phyloP scores from a whole-genome alignment of 2,329 filamentous ascomycete genomes.

The Chalara sp. region DNA sequence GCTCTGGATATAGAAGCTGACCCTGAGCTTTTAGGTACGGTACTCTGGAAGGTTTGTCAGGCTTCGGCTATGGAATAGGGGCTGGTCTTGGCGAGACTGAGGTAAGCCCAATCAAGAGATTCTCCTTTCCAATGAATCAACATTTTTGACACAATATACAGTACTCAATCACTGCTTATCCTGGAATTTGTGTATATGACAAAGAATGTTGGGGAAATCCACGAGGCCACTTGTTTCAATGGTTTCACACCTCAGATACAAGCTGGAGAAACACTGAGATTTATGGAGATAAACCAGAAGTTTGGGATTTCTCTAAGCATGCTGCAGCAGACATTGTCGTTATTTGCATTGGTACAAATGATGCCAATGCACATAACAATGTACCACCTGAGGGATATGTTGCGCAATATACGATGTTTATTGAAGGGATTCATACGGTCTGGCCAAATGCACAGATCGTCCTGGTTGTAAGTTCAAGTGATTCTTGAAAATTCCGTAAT shows the following conservation, averaged over 20 bases:
- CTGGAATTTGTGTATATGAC: slow-evolving; percentile 50
- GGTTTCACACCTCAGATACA: slow-evolving; percentile 50
- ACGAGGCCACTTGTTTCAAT: slow-evolving; percentile 46
- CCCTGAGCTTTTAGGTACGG: slow-evolving; percentile 29
- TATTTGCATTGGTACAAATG: slow-evolving; percentile 42
- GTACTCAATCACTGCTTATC: slow-evolving; percentile 50
- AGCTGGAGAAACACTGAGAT: slow-evolving; percentile 19
- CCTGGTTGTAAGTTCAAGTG: slow-evolving; percentile 40
- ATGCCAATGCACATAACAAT: slow-evolving; percentile 35
- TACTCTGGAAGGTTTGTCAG: slow-evolving; percentile 51
- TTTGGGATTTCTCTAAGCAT: slow-evolving; percentile 38
- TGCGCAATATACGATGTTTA: slow-evolving; percentile 36
- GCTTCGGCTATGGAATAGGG: slow-evolving; percentile 48
- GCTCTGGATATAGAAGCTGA: no score
- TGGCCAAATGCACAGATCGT: slow-evolving; percentile 40
- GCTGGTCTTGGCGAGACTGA: slow-evolving; percentile 47
- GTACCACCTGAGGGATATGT: slow-evolving; percentile 33
- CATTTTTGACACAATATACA: slow-evolving; percentile 27
- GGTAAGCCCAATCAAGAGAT: no score
- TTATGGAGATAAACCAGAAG: slow-evolving; percentile 33
- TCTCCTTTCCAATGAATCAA: no score
- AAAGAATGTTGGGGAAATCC: slow-evolving; percentile 47
- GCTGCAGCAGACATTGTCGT: slow-evolving; percentile 37
- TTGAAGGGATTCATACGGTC: slow-evolving; percentile 39
- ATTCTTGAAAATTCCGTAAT: not conserved